phyloP scores from a whole-genome alignment of 768 basidiomycete species.

The Trametes villosa region DNA sequence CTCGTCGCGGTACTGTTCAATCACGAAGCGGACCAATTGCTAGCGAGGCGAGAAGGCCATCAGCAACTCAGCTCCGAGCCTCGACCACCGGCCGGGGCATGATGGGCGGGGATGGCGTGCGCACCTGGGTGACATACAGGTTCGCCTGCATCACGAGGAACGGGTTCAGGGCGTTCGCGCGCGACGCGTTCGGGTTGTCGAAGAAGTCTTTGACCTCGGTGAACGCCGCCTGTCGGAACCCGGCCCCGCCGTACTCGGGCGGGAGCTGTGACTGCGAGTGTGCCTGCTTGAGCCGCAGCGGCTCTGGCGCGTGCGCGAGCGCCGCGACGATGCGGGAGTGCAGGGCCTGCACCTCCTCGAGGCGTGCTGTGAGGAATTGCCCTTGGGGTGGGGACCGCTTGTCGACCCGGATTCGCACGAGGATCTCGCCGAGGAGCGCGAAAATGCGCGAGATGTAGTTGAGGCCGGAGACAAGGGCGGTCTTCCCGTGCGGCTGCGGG shows the following conservation, averaged over 20 bases:
- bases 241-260: slow-evolving; percentile 67
- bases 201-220: slow-evolving; percentile 91
- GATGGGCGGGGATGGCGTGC: slow-evolving; percentile 23
- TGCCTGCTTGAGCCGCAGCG: slow-evolving; percentile 67
- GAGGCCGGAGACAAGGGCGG: slow-evolving; percentile 82
- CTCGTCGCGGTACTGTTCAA: slow-evolving; percentile 91
- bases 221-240: slow-evolving; percentile 82
- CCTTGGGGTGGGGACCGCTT: slow-evolving; percentile 86
- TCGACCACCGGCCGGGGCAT: not conserved
- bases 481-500: slow-evolving; percentile 86
- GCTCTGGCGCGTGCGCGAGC: slow-evolving; percentile 76
- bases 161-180: slow-evolving; percentile 84
- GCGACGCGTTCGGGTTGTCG: slow-evolving; percentile 85
- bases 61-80: slow-evolving; percentile 11
- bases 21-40: slow-evolving; percentile 94
- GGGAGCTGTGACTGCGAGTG: slow-evolving; percentile 53
- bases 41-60: slow-evolving; percentile 34
- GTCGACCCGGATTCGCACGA: slow-evolving; percentile 85
- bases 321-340: slow-evolving; percentile 77
- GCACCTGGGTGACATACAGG: slow-evolving; percentile 88
- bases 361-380: slow-evolving; percentile 79
- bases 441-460: slow-evolving; percentile 89
- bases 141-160: slow-evolving; percentile 94
- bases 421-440: slow-evolving; percentile 82
- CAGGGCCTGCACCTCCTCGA: slow-evolving; percentile 84